Evolutionary conservation across 768 basidiomycete genomes (phyloP), one percentile per base, ranked within the genome.

Genomic region (Pleurotus platypus): DNA sequence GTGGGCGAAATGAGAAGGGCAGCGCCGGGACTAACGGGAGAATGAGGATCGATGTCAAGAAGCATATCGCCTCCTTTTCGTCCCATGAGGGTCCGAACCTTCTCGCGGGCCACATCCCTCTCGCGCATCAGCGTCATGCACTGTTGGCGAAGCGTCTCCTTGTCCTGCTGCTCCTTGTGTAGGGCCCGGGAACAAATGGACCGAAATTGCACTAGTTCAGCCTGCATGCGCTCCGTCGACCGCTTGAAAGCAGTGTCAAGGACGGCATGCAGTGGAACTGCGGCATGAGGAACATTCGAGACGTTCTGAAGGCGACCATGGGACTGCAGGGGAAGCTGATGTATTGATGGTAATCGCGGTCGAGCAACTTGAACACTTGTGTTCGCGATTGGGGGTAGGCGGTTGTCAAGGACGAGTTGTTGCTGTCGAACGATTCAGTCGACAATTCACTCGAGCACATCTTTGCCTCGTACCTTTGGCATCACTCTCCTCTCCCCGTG

Each of bases 51-150:
- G 22, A 26, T 30, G 47, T 24, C 15, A 22, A n/a, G 22, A 15
- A 35, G 49, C 24, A 57, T 49, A 40, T 47, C 46, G 43, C 53
- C 53, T 57, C 59, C 43, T 61, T 61, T 40, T 66, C 67, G 9
- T n/a, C 59, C 62, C 18, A 69, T 57, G n/a, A 72, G 60, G 0
- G 61, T 64, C 5, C 64, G 63, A 15, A 73, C 59, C 50, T 63
- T 64, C 48, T 69, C 71, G 58, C 69, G 61, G 11, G 70, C 72
- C 7, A 65, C 57, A 57, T 75, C 73, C 26, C 74, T 65, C 62
- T 75, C 73, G 46, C 59, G 59, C 58, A 68, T 67, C 39, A 74
- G 60, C 30, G 63, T 58, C n/a, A 68, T 42, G 39, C 72, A 74
- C 3, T 72, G 58, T 3, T 61, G 43, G 35, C 69, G 65, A 59